Evolutionary conservation across 805 yeast genomes (phyloP).

Genomic region (Kazachstania martiniae): DNA sequence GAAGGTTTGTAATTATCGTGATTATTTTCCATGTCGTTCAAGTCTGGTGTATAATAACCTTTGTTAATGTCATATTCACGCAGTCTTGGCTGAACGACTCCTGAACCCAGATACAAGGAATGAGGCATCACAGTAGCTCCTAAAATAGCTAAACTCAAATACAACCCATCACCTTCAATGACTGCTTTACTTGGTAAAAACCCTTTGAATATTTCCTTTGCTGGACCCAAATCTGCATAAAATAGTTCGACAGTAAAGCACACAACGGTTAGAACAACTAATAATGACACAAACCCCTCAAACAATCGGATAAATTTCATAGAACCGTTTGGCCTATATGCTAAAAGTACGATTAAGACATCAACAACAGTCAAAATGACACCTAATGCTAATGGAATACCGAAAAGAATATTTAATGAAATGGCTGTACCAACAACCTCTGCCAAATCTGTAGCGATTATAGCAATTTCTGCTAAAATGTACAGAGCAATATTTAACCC

Average conservation of each 20-base stretch:
- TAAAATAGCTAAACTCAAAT: slow-evolving; percentile 70
- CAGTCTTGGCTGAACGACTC: slow-evolving; percentile 77
- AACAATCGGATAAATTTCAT: slow-evolving; percentile 66
- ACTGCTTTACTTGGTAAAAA: slow-evolving; percentile 45
- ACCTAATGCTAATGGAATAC: slow-evolving; percentile 72
- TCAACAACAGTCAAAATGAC: slow-evolving; percentile 79
- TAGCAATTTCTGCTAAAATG: slow-evolving; percentile 77
- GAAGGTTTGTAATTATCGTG: slow-evolving; percentile 60
- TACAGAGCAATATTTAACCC: slow-evolving; percentile 54
- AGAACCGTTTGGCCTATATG: slow-evolving; percentile 78
- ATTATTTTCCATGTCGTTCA: slow-evolving; percentile 26
- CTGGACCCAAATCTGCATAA: slow-evolving; percentile 47
- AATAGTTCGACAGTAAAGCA: slow-evolving; percentile 75
- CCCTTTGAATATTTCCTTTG: slow-evolving; percentile 58
- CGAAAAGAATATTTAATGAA: slow-evolving; percentile 72
- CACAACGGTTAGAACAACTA: slow-evolving; percentile 73
- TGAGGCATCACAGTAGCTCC: slow-evolving; percentile 46
- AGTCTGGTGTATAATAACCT: slow-evolving; percentile 44
- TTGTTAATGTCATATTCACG: slow-evolving; percentile 63
- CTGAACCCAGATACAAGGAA: slow-evolving; percentile 34
- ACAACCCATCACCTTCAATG: slow-evolving; percentile 54
- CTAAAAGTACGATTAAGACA: slow-evolving; percentile 74
- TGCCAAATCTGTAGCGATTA: slow-evolving; percentile 91
- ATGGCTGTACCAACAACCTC: slow-evolving; percentile 98
- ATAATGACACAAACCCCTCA: slow-evolving; percentile 67